A percentile compares a stretch with the other conserved stretches of the same genome.
Conservation (phyloP, 2,329 filamentous ascomycete genomes). For the Proliferodiscus dingleyae region DNA sequence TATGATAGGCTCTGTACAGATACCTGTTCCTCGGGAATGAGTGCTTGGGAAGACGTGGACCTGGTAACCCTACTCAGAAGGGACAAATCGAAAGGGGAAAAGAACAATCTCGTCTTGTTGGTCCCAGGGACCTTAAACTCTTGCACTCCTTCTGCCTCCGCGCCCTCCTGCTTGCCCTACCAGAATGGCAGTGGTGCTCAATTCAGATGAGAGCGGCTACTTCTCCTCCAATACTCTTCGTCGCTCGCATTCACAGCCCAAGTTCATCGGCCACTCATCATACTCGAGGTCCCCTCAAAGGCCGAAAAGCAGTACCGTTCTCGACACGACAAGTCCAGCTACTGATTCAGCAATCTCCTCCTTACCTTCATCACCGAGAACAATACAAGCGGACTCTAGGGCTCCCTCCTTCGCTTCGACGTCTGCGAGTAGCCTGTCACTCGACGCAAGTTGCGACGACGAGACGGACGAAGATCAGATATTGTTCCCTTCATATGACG, state of each 20-base stretch:
- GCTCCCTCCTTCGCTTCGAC: constrained; percentile 58
- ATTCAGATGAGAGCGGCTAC: constrained; percentile 50
- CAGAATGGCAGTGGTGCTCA: constrained; percentile 32
- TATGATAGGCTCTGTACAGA: constrained; percentile 16
- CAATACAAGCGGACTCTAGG: constrained; percentile 45
- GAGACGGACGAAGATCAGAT: constrained; percentile 76
- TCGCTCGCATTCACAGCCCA: constrained; percentile 57
- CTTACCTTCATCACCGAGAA: constrained; percentile 51
- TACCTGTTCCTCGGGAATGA: constrained; percentile 14
- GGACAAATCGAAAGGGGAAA: constrained; percentile 3
- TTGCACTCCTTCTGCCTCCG: neutral
- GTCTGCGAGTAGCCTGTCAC: constrained; percentile 58
- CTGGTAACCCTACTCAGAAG: neutral
- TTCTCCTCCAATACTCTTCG: constrained; percentile 51
- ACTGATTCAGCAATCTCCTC: constrained; percentile 40
- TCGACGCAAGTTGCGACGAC: constrained; percentile 85
- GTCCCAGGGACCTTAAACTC: constrained; percentile 19
- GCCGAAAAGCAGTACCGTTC: constrained; percentile 32
- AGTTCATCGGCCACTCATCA: constrained; percentile 47
- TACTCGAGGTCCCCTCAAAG: constrained; percentile 42
- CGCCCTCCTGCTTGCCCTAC: neutral
- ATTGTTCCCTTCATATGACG: constrained; percentile 39
- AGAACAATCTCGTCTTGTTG: neutral
- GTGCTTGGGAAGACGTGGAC: constrained; percentile 14
- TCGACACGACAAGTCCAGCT: constrained; percentile 24